Evolutionary conservation across 768 basidiomycete species (phyloP).

Genomic region (Trichaptum fuscoviolaceum): DNA sequence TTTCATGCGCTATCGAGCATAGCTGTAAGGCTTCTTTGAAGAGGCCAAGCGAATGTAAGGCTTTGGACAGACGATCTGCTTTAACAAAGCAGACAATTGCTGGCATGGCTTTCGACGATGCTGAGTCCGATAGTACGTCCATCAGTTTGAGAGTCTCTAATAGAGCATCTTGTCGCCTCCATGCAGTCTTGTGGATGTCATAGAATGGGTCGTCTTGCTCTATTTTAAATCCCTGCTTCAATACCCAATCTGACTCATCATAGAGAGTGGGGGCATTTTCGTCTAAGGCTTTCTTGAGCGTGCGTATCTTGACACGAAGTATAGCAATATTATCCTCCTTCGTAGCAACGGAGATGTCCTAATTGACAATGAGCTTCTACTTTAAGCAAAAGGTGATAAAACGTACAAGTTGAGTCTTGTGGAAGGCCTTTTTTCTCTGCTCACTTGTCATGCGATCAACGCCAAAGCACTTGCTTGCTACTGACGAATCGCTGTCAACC

Average conservation of each 20-base stretch:
- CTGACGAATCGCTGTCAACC: neutral
- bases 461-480: neutral
- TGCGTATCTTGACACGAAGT: neutral
- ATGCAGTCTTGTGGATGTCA: neutral
- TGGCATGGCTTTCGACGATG: neutral
- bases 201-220: neutral
- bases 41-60: conserved; percentile 4
- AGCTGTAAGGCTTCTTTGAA: conserved; percentile 7
- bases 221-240: no score
- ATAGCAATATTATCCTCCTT: neutral
- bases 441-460: neutral
- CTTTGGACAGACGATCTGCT: neutral
- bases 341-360: neutral
- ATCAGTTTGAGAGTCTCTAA: neutral
- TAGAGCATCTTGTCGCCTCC: neutral
- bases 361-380: neutral
- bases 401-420: neutral
- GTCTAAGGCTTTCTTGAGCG: neutral
- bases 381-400: no score
- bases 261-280: neutral
- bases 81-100: neutral
- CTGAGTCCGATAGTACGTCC: neutral
- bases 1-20: conserved; percentile 1
- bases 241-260: neutral
- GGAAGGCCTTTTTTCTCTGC: neutral